These are phyloP conservation scores for Volvox reticuliferus DNA, from an alignment of 139 green algal genomes.

Conservation along the genomic window DNA sequence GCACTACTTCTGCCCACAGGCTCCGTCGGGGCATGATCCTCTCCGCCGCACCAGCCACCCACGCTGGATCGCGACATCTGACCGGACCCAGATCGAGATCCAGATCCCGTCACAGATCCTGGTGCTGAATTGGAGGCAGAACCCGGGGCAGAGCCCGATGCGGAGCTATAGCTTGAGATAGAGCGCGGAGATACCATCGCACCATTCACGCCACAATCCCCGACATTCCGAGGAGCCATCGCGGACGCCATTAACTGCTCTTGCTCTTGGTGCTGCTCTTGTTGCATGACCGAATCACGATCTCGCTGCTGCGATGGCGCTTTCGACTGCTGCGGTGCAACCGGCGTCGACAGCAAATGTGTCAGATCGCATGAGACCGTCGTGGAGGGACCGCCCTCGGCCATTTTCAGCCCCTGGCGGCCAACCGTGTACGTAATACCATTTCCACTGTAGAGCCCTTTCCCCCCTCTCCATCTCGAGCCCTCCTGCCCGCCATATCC, in stretches of 20 bases:
- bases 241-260: no score
- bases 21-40: background rate
- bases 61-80: background rate
- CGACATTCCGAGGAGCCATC: background rate
- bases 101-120: slow-evolving; percentile 3
- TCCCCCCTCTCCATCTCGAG: no score
- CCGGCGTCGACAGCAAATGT: background rate
- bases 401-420: background rate
- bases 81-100: background rate
- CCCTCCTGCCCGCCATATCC: background rate
- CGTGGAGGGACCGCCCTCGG: background rate
- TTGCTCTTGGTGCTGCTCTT: no score
- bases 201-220: background rate
- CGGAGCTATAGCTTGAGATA: background rate
- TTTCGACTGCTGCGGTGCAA: background rate
- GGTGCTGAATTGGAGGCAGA: background rate
- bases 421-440: background rate
- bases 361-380: background rate
- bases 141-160: background rate
- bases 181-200: background rate
- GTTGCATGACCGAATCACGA: background rate
- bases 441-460: no score
- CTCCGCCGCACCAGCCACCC: background rate
- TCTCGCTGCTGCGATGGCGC: background rate
- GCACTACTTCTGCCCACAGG: no score